phyloP scores from a whole-genome alignment of 2,329 filamentous ascomycete genomes.

The Diplodia scrobiculata region DNA sequence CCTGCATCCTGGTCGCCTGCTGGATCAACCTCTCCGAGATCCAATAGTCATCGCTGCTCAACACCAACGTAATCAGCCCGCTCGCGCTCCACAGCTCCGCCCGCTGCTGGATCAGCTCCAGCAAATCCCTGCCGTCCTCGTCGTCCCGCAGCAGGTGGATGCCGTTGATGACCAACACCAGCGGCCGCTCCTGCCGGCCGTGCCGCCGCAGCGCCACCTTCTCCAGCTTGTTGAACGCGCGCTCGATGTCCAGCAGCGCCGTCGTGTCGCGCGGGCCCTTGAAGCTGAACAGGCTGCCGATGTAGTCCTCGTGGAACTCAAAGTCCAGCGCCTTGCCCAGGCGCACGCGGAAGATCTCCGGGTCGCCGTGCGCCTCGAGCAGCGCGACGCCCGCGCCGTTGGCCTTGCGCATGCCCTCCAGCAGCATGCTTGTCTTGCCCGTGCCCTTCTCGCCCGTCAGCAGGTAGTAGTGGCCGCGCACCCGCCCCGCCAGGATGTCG shows the following conservation, averaged over 20 bases:
- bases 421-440: conserved; percentile 87
- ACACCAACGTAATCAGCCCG: conserved; percentile 79
- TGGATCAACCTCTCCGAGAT: conserved; percentile 87
- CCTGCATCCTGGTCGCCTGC: conserved; percentile 84
- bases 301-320: conserved; percentile 91
- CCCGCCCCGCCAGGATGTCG: conserved; percentile 68
- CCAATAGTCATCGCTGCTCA: conserved; percentile 94
- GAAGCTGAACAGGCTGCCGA: conserved; percentile 87
- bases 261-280: conserved; percentile 82
- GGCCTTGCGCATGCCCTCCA: conserved; percentile 86
- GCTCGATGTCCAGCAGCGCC: conserved; percentile 83
- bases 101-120: conserved; percentile 85
- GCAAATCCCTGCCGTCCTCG: conserved; percentile 78
- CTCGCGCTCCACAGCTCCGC: conserved; percentile 89
- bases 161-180: conserved; percentile 84
- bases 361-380: conserved; percentile 87
- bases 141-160: conserved; percentile 83
- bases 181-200: conserved; percentile 60
- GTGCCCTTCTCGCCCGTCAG: conserved; percentile 88
- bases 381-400: conserved; percentile 81
- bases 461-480: conserved; percentile 77
- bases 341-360: conserved; percentile 84
- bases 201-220: conserved; percentile 77
- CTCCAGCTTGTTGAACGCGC: conserved; percentile 89
- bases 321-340: conserved; percentile 87